Evolutionary conservation across 1,139 yeast species (phyloP).

Genomic region (Yamadazyma sp.): DNA sequence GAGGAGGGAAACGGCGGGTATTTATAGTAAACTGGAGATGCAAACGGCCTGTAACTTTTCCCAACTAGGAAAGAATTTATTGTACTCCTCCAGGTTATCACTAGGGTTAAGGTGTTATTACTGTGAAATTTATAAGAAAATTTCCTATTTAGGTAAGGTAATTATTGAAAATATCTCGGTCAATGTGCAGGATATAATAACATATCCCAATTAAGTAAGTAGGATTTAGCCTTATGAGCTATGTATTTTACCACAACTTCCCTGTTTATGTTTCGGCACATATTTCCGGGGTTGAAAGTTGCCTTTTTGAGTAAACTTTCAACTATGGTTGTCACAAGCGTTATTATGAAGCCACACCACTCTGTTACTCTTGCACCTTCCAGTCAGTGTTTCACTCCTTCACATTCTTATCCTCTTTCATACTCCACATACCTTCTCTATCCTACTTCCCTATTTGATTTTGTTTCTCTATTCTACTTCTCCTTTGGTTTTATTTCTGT

Average conservation of each 20-base stretch:
- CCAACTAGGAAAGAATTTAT: slow-evolving; percentile 9
- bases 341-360: no score
- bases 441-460: no score
- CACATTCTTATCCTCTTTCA: no score
- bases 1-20: slow-evolving; percentile 1
- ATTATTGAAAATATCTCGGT: slow-evolving; percentile 6
- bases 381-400: no score
- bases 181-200: slow-evolving; percentile 5
- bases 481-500: no score
- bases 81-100: slow-evolving; percentile 8
- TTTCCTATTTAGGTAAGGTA: slow-evolving; percentile 16
- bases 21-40: slow-evolving; percentile 4
- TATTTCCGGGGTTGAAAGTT: not conserved
- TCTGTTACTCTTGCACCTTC: no score
- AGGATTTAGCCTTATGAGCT: not conserved
- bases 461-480: no score
- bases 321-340: no score
- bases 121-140: slow-evolving; percentile 4
- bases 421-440: no score
- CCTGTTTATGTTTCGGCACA: not conserved
- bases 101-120: slow-evolving; percentile 11
- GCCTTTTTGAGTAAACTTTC: slow-evolving; percentile 2
- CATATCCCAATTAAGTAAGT: slow-evolving; percentile 14
- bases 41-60: slow-evolving; percentile 3
- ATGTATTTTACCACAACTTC: no score